These are phyloP conservation scores for Petunia axillaris DNA, from an alignment of 257 asterid species.

Conservation along the genomic window DNA sequence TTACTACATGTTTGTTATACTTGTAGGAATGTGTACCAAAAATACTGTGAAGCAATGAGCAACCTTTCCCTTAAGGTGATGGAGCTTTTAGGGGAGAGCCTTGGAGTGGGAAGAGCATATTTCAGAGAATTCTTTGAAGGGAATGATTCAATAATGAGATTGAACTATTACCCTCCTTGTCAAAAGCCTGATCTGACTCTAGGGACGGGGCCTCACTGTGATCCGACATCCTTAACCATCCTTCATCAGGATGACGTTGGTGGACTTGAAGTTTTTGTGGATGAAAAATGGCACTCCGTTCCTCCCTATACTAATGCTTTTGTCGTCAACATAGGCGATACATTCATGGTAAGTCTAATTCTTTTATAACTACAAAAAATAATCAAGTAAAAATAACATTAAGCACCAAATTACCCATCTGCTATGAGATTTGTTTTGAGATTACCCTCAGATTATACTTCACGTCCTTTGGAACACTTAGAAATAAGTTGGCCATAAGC, in stretches of 20 bases:
- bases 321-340: conserved; percentile 88
- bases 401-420: too few relatives aligned
- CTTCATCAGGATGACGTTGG: conserved; percentile 81
- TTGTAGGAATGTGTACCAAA: conserved; percentile 54
- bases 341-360: conserved; percentile 60
- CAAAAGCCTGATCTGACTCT: conserved; percentile 61
- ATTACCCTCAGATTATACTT: too few relatives aligned
- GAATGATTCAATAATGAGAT: conserved; percentile 77
- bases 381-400: neutral
- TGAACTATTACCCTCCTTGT: conserved; percentile 73
- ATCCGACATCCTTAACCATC: conserved; percentile 72
- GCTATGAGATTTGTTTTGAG: too few relatives aligned
- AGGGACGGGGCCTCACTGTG: conserved; percentile 92
- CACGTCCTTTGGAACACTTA: too few relatives aligned
- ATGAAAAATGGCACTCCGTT: conserved; percentile 67
- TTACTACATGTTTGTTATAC: neutral
- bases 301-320: conserved; percentile 66
- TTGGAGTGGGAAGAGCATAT: conserved; percentile 55
- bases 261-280: conserved; percentile 70
- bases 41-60: conserved; percentile 73
- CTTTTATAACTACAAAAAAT: too few relatives aligned
- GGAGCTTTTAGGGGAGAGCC: conserved; percentile 70
- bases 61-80: conserved; percentile 51
- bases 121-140: conserved; percentile 65
- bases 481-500: too few relatives aligned